Conservation (phyloP, 257 asterid genomes). For the Orobanche coerulescens region DNA sequence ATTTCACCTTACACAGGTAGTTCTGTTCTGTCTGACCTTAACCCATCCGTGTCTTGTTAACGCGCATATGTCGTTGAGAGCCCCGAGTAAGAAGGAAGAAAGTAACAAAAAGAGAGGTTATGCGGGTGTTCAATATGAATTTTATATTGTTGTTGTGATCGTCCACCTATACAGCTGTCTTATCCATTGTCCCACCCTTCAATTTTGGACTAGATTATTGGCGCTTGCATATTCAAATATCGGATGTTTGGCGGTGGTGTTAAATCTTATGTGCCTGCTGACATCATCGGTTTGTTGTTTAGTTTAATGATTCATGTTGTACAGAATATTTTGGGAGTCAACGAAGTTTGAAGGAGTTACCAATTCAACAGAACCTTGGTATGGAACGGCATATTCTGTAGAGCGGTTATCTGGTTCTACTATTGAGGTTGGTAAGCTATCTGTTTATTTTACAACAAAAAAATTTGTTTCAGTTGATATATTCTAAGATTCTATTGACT, state of each 20-base stretch:
- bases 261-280: neutral
- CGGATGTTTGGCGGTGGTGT: constrained; percentile 12
- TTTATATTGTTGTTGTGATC: neutral
- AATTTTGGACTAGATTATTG: constrained; percentile 14
- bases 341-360: constrained; percentile 73
- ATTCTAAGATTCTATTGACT: constrained; percentile 22
- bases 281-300: constrained; percentile 19
- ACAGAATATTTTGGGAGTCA: constrained; percentile 95
- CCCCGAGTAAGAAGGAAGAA: neutral
- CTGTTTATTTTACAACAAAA: constrained; percentile 16
- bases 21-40: constrained; percentile 9
- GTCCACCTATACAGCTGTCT: neutral
- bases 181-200: neutral
- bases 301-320: constrained; percentile 16
- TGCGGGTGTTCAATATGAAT: neutral
- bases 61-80: neutral
- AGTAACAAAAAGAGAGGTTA: neutral
- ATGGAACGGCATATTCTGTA: constrained; percentile 75
- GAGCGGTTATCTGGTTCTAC: constrained; percentile 53
- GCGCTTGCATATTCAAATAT: constrained; percentile 10
- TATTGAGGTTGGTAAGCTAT: constrained; percentile 62
- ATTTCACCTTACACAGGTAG: constrained; percentile 18
- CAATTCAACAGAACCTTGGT: constrained; percentile 76
- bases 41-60: constrained; percentile 5
- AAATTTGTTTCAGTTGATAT: constrained; percentile 10